A percentile compares a stretch with the other conserved stretches of the same genome.
Conservation (phyloP, 2,329 filamentous ascomycete species). For the Trichoderma asperellum region DNA sequence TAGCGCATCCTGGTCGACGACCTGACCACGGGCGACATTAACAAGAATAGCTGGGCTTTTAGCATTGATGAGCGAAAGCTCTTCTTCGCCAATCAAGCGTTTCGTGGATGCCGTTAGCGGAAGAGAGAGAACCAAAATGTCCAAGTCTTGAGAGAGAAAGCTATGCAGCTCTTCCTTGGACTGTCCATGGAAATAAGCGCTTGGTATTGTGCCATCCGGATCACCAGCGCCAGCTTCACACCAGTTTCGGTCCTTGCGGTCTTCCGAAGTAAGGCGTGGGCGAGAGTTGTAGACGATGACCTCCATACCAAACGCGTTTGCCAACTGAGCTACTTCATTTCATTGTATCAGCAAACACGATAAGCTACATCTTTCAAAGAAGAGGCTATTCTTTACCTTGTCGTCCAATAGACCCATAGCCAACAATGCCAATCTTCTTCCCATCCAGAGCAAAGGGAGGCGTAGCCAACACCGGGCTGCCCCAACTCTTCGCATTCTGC, state of each 20-base stretch:
- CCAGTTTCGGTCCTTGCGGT: conserved; percentile 22
- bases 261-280: conserved; percentile 1
- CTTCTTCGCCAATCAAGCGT: conserved; percentile 6
- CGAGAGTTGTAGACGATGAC: conserved; percentile 18
- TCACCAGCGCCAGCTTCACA: conserved; percentile 4
- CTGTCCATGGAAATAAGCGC: conserved; percentile 18
- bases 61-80: not conserved
- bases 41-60: not conserved
- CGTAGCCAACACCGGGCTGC: not conserved
- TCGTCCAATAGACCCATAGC: conserved; percentile 16
- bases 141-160: conserved; percentile 4
- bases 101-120: conserved; percentile 7
- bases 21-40: not conserved
- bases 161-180: not conserved
- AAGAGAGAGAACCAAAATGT: conserved; percentile 2
- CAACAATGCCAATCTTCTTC: conserved; percentile 13
- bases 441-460: conserved; percentile 8
- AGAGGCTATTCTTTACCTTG: not conserved
- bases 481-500: conserved; percentile 7
- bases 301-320: conserved; percentile 7
- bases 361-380: not conserved
- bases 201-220: conserved; percentile 3
- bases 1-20: not conserved
- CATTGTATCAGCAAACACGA: not conserved
- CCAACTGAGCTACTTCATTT: not conserved